These are phyloP conservation scores for Coniella vitis DNA, from an alignment of 2,329 filamentous ascomycete species.

Conservation along the genomic window DNA sequence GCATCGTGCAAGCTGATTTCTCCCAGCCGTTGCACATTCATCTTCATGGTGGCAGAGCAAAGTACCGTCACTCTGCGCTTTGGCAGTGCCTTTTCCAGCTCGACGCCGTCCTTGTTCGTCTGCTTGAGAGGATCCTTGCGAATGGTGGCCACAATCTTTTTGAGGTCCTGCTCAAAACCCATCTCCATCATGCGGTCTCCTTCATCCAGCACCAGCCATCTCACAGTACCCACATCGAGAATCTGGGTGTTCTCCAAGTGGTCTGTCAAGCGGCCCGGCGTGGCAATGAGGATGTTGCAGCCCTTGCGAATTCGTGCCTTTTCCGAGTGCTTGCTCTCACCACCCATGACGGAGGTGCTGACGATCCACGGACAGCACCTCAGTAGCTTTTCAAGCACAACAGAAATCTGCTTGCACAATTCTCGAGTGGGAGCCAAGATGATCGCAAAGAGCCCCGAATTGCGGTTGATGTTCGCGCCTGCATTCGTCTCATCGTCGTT, in stretches of 20 bases:
- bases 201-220: conserved; percentile 93
- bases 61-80: conserved; percentile 77
- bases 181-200: conserved; percentile 98
- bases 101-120: conserved; percentile 50
- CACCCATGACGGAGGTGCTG: conserved; percentile 71
- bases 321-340: conserved; percentile 69
- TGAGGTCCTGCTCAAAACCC: conserved; percentile 91
- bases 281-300: conserved; percentile 91
- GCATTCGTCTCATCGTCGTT: conserved; percentile 36
- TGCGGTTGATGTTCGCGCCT: conserved; percentile 60
- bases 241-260: conserved; percentile 90
- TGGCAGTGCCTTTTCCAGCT: conserved; percentile 59
- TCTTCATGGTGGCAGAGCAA: conserved; percentile 96
- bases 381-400: conserved; percentile 77
- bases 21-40: conserved; percentile 88
- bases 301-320: conserved; percentile 92
- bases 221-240: conserved; percentile 77
- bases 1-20: conserved; percentile 95
- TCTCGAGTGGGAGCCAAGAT: conserved; percentile 92
- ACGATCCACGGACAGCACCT: conserved; percentile 93
- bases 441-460: conserved; percentile 88
- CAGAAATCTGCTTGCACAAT: conserved; percentile 86
- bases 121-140: conserved; percentile 56
- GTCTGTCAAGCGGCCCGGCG: conserved; percentile 83
- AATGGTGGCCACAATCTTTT: conserved; percentile 75